A percentile compares a stretch with the other conserved stretches of the same genome.
These are phyloP conservation scores for Heimioporus sp. DNA, from an alignment of 768 basidiomycete genomes.

Conservation along the genomic window DNA sequence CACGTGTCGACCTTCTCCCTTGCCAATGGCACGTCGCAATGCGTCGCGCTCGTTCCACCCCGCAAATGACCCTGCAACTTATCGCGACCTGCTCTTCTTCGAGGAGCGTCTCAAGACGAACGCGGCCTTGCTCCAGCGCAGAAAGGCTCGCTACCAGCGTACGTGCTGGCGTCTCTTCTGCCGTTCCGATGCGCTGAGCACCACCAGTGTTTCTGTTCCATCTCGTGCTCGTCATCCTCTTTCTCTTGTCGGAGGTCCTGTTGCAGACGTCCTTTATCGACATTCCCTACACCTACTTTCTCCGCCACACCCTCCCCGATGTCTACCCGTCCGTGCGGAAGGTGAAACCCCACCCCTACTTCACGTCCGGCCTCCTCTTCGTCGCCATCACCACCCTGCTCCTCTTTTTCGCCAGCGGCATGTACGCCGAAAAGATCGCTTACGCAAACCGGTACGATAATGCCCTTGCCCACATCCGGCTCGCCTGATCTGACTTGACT, in stretches of 20 bases:
- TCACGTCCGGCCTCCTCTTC: slow-evolving; percentile 77
- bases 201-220: slow-evolving; percentile 73
- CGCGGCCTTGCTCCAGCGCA: slow-evolving; percentile 72
- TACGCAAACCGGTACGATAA: slow-evolving; percentile 88
- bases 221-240: slow-evolving; percentile 61
- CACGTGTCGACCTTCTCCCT: slow-evolving; percentile 19
- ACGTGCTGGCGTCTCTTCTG: slow-evolving; percentile 42
- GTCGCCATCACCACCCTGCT: slow-evolving; percentile 88
- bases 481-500: too few species aligned
- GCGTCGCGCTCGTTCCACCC: slow-evolving; percentile 43
- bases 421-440: slow-evolving; percentile 94
- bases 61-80: slow-evolving; percentile 73
- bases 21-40: slow-evolving; percentile 3
- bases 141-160: slow-evolving; percentile 77
- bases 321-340: slow-evolving; percentile 39
- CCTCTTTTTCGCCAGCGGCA: slow-evolving; percentile 94
- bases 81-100: slow-evolving; percentile 85
- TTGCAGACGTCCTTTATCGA: slow-evolving; percentile 65
- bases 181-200: slow-evolving; percentile 16
- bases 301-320: slow-evolving; percentile 52
- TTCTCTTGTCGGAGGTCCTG: slow-evolving; percentile 75
- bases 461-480: neutral
- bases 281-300: slow-evolving; percentile 54
- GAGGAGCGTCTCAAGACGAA: slow-evolving; percentile 97
- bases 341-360: slow-evolving; percentile 64